phyloP scores from a whole-genome alignment of 2,329 filamentous ascomycete genomes.

The Hymenoscyphus fructigenus region DNA sequence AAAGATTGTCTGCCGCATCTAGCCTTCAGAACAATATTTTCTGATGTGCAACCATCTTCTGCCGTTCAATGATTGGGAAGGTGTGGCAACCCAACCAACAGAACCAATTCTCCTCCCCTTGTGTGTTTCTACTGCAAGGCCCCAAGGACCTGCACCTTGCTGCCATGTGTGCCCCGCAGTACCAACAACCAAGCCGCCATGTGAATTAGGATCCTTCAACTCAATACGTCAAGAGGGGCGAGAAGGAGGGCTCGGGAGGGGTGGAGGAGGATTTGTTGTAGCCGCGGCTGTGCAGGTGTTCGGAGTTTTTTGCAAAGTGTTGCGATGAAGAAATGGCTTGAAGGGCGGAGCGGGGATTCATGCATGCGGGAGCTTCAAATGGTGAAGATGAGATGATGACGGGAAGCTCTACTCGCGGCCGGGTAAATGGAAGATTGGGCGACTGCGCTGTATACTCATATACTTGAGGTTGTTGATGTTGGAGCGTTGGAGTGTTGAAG shows the following conservation, averaged over 20 bases:
- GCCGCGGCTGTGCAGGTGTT: conserved; percentile 1
- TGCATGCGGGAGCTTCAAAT: neutral
- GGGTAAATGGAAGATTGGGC: neutral
- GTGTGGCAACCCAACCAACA: neutral
- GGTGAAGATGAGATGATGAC: neutral
- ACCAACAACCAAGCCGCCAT: neutral
- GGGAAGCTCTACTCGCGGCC: neutral
- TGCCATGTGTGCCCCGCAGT: neutral
- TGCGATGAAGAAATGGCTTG: too few relatives aligned
- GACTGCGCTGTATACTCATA: neutral
- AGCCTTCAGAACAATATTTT: neutral
- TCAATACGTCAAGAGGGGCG: neutral
- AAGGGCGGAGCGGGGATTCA: neutral
- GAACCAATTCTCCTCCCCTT: neutral
- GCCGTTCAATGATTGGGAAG: neutral
- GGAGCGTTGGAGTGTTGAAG: neutral
- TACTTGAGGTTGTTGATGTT: neutral
- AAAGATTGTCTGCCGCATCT: neutral
- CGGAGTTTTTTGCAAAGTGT: neutral
- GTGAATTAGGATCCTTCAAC: neutral
- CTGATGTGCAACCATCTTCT: neutral
- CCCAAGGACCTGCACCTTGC: conserved; percentile 3
- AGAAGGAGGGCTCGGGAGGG: neutral
- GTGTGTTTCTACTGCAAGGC: conserved; percentile 2
- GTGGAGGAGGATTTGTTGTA: neutral